Conservation (phyloP, 768 basidiomycete genomes). For the Trametes coccinea region DNA sequence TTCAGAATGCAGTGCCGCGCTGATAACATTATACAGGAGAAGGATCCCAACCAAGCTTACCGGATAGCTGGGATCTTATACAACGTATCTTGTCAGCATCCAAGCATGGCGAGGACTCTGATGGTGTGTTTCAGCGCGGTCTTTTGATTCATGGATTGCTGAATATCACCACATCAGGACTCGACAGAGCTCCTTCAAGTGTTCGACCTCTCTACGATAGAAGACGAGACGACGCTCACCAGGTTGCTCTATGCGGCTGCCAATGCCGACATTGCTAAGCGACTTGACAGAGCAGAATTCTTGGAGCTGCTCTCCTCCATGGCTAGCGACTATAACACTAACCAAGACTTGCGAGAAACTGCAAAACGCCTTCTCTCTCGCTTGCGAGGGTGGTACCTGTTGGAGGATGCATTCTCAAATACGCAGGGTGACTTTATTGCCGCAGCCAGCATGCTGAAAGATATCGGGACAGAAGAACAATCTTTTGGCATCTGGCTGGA, state of each 20-base stretch:
- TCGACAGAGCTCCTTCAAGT: constrained; percentile 54
- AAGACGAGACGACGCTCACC: constrained; percentile 53
- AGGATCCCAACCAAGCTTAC: constrained; percentile 60
- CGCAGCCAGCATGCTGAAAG: constrained; percentile 55
- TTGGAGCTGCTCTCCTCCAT: constrained; percentile 42
- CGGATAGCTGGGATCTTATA: constrained; percentile 62
- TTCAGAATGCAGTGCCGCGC: not conserved
- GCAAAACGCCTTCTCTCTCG: constrained; percentile 50
- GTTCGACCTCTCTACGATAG: constrained; percentile 52
- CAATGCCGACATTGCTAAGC: constrained; percentile 62
- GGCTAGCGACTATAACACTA: constrained; percentile 38
- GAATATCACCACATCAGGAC: constrained; percentile 41
- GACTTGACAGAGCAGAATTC: constrained; percentile 47
- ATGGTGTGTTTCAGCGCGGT: constrained; percentile 41
- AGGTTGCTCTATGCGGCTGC: constrained; percentile 64
- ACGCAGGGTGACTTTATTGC: constrained; percentile 49
- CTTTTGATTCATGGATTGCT: not conserved
- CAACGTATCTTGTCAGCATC: constrained; percentile 66
- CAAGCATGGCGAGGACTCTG: constrained; percentile 42
- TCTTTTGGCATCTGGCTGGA: constrained; percentile 74
- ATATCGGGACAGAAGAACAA: constrained; percentile 63
- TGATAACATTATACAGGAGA: constrained; percentile 4
- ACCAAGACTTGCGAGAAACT: constrained; percentile 44
- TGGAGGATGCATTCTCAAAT: constrained; percentile 63
- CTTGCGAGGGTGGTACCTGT: constrained; percentile 56